Conservation (phyloP, 352 stramenopile genomes). For the Salisapilia sapeloensis region DNA sequence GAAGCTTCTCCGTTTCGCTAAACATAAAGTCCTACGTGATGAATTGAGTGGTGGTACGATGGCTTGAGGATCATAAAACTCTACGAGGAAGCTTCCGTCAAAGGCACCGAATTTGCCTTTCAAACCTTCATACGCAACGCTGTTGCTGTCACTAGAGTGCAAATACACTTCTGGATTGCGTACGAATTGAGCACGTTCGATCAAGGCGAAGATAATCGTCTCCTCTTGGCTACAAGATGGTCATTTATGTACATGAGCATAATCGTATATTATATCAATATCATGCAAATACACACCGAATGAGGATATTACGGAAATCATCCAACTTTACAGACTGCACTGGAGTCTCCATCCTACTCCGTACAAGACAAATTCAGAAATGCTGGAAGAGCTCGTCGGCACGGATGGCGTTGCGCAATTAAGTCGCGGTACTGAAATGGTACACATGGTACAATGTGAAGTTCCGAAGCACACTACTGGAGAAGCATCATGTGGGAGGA, state of each 20-base stretch:
- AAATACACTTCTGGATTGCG: conserved; percentile 91
- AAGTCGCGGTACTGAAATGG: no score
- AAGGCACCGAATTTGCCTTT: conserved; percentile 79
- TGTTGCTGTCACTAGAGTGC: conserved; percentile 67
- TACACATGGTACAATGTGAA: no score
- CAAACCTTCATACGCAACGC: conserved; percentile 50
- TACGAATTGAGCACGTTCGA: conserved; percentile 95
- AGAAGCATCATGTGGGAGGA: not conserved
- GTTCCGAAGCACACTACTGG: no score
- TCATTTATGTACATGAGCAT: conserved; percentile 1
- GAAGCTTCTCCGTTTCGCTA: conserved; percentile 91
- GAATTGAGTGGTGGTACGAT: not conserved
- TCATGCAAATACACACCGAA: conserved; percentile 17
- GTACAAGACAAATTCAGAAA: no score
- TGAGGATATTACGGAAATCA: conserved; percentile 80
- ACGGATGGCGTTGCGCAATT: no score
- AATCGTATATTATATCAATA: not conserved
- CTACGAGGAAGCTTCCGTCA: conserved; percentile 57
- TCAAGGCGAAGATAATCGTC: conserved; percentile 99
- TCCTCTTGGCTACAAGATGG: conserved; percentile 79
- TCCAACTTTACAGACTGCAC: conserved; percentile 64
- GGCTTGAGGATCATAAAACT: not conserved
- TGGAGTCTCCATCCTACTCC: no score
- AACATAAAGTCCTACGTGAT: conserved; percentile 92
- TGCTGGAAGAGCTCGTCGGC: no score